Evolutionary conservation across 768 basidiomycete species (phyloP).

Genomic region (Lyophyllum semitale): DNA sequence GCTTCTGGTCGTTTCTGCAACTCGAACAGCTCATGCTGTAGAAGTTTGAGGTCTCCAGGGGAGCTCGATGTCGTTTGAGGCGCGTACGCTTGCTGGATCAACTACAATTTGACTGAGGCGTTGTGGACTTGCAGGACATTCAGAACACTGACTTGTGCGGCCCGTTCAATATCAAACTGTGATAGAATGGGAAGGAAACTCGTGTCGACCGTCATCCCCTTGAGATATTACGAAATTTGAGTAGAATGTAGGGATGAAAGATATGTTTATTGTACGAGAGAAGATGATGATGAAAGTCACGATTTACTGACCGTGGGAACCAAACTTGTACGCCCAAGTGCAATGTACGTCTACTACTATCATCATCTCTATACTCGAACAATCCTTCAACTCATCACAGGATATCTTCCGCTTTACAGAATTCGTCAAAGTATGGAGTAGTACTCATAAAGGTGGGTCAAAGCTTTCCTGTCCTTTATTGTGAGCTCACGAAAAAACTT

Average conservation of each 20-base stretch:
- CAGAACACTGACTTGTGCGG: constrained; percentile 53
- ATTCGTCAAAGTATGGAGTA: too few relatives aligned
- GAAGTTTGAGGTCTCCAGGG: constrained; percentile 51
- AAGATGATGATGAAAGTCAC: background rate
- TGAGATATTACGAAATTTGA: too few relatives aligned
- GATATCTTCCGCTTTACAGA: too few relatives aligned
- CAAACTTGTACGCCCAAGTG: too few relatives aligned
- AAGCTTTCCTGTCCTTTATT: too few relatives aligned
- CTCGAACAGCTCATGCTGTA: constrained; percentile 75
- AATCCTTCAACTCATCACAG: too few relatives aligned
- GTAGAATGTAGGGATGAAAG: too few relatives aligned
- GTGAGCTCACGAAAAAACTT: too few relatives aligned
- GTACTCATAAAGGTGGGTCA: too few relatives aligned
- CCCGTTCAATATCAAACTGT: constrained; percentile 55
- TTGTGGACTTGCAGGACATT: constrained; percentile 9
- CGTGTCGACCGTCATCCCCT: constrained; percentile 32
- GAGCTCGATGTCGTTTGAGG: constrained; percentile 47
- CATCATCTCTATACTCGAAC: too few relatives aligned
- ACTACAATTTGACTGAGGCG: constrained; percentile 40
- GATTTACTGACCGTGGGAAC: too few relatives aligned
- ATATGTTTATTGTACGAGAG: background rate
- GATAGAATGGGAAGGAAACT: constrained; percentile 56
- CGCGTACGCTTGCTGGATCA: constrained; percentile 70
- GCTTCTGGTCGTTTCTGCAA: constrained; percentile 77
- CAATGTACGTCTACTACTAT: too few relatives aligned